phyloP scores from a whole-genome alignment of 164 flowering plant species.

The Amborella trichopoda region DNA sequence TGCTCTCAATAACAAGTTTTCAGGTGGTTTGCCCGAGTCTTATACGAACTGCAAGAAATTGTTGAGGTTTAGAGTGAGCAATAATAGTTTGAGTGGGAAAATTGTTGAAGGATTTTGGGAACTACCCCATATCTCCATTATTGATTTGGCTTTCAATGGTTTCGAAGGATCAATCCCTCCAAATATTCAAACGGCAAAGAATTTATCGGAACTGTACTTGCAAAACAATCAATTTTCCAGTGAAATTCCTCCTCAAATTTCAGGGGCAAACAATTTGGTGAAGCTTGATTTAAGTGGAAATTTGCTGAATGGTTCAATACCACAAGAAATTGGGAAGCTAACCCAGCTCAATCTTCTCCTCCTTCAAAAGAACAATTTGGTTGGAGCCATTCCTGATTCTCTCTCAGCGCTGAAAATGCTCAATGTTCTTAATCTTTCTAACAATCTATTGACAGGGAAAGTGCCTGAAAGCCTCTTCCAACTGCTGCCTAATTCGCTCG shows the following conservation, averaged over 20 bases:
- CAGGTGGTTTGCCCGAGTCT: conserved; percentile 53
- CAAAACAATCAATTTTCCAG: conserved; percentile 67
- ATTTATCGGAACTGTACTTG: conserved; percentile 67
- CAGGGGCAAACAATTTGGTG: conserved; percentile 47
- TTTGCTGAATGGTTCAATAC: conserved; percentile 67
- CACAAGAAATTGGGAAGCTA: conserved; percentile 53
- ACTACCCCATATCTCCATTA: conserved; percentile 68
- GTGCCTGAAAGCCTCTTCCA: conserved; percentile 57
- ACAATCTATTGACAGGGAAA: conserved; percentile 56
- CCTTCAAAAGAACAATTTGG: conserved; percentile 55
- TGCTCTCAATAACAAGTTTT: conserved; percentile 46
- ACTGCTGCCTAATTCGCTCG: conserved; percentile 66
- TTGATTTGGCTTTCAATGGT: conserved; percentile 52
- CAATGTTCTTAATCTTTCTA: conserved; percentile 77
- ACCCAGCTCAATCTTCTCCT: conserved; percentile 51
- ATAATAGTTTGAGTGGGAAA: conserved; percentile 44
- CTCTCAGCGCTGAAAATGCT: conserved; percentile 59
- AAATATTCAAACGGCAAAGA: conserved; percentile 39
- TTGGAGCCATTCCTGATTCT: conserved; percentile 60
- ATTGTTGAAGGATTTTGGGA: conserved; percentile 53
- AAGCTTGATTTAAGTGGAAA: conserved; percentile 83
- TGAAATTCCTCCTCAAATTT: conserved; percentile 56
- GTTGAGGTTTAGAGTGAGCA: conserved; percentile 67
- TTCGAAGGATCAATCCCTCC: conserved; percentile 43
- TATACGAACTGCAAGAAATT: conserved; percentile 48